Evolutionary conservation across 495 filamentous ascomycete genomes (phyloP).

Genomic region (Podospora pseudoanserina): DNA sequence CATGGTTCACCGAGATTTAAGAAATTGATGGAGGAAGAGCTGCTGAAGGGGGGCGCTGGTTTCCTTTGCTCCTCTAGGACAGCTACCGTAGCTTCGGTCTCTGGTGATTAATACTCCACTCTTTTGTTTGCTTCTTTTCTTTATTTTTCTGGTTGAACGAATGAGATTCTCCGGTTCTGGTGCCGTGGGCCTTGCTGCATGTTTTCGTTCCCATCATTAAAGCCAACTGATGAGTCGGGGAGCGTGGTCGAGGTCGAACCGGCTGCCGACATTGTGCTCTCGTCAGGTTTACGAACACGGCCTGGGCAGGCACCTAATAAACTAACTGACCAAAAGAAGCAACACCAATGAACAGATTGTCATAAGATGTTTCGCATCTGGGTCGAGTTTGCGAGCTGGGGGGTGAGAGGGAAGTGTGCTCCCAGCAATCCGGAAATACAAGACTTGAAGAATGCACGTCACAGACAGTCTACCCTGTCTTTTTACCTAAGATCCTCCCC

Average conservation of each 20-base stretch:
- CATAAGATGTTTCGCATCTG: neutral
- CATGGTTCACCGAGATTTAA: neutral
- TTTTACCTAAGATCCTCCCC: neutral
- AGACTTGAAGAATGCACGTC: neutral
- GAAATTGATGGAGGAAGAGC: neutral
- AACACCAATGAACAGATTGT: neutral
- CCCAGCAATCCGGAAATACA: neutral
- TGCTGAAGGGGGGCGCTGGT: no score
- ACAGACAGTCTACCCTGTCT: neutral
- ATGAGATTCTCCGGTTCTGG: neutral
- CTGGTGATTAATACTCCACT: neutral
- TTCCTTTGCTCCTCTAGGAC: neutral
- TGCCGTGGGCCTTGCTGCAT: neutral
- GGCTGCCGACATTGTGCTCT: neutral
- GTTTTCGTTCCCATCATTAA: neutral
- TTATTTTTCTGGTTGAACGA: neutral
- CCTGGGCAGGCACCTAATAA: neutral
- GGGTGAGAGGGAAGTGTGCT: neutral
- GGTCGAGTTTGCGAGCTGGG: neutral
- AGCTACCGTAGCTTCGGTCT: neutral
- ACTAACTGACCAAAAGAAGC: neutral
- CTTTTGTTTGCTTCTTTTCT: neutral
- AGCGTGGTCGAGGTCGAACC: neutral
- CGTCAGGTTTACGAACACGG: neutral
- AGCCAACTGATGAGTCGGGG: neutral